Percentiles rank a stretch among this genome's conserved stretches.
Conservation (phyloP, 176 grass and related monocot species). For the Zizania latifolia region DNA sequence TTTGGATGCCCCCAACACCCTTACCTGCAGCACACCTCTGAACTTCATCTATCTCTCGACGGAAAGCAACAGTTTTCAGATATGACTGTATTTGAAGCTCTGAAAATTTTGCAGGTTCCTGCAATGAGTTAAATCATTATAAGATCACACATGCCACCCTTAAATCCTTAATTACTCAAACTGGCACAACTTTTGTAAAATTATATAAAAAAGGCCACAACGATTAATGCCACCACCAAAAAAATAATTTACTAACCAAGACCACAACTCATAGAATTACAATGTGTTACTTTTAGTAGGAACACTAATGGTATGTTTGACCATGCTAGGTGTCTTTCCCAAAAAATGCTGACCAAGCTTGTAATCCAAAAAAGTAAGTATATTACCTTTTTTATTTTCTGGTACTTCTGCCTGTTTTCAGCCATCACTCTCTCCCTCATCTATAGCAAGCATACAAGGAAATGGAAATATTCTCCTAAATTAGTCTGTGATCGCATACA, state of each 20-base stretch:
- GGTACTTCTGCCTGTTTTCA: slow-evolving; percentile 96
- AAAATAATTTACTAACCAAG: slow-evolving; percentile 13
- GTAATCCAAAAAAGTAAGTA: slow-evolving; percentile 13
- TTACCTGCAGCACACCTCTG: slow-evolving; percentile 68
- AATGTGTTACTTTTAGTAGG: background rate
- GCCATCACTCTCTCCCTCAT: slow-evolving; percentile 98
- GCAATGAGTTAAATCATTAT: slow-evolving; percentile 21
- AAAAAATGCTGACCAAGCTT: slow-evolving; percentile 9
- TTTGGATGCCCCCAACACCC: slow-evolving; percentile 75
- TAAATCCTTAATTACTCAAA: background rate
- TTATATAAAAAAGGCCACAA: background rate
- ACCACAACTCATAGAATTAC: background rate
- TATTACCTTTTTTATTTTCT: slow-evolving; percentile 89
- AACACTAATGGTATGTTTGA: slow-evolving; percentile 18
- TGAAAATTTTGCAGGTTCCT: slow-evolving; percentile 94
- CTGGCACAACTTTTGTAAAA: background rate
- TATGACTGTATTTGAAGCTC: slow-evolving; percentile 98
- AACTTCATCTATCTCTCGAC: slow-evolving; percentile 85
- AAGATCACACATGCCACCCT: background rate
- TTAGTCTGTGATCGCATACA: slow-evolving; percentile 3
- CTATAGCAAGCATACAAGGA: slow-evolving; percentile 47
- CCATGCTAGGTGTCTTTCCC: no score
- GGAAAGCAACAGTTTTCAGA: slow-evolving; percentile 96
- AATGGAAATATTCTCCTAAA: background rate
- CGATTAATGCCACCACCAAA: background rate